Conservation (phyloP, 2,329 filamentous ascomycete genomes). For the Drechslerella coelobrocha region DNA sequence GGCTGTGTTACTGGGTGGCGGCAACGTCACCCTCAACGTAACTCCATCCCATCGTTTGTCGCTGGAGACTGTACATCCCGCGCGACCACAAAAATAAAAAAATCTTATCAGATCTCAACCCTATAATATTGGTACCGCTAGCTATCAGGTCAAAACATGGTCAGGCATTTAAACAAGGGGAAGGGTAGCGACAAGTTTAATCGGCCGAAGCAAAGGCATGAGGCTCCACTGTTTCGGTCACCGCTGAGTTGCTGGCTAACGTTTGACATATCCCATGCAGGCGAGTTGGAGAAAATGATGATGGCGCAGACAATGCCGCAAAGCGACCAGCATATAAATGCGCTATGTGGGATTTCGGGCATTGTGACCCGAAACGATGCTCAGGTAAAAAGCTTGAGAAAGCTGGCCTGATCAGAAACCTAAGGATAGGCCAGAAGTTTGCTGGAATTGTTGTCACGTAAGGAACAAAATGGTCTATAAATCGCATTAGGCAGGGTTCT, state of each 20-base stretch:
- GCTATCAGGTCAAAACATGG: slow-evolving; percentile 17
- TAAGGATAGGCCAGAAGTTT: slow-evolving; percentile 90
- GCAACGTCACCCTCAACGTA: slow-evolving; percentile 46
- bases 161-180: slow-evolving; percentile 38
- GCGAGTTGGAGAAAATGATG: slow-evolving; percentile 19
- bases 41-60: slow-evolving; percentile 21
- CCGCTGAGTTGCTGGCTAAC: slow-evolving; percentile 12
- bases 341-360: slow-evolving; percentile 95
- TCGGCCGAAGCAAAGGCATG: slow-evolving; percentile 20
- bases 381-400: slow-evolving; percentile 94
- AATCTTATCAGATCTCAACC: neutral
- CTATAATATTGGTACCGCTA: neutral
- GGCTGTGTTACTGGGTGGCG: slow-evolving; percentile 26
- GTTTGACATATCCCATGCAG: slow-evolving; percentile 1
- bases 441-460: slow-evolving; percentile 87
- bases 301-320: slow-evolving; percentile 54
- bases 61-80: slow-evolving; percentile 9
- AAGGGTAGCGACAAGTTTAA: slow-evolving; percentile 29
- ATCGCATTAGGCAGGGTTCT: slow-evolving; percentile 9
- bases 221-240: slow-evolving; percentile 9
- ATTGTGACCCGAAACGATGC: slow-evolving; percentile 96
- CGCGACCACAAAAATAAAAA: slow-evolving; percentile 20
- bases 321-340: slow-evolving; percentile 75
- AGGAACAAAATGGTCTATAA: slow-evolving; percentile 44
- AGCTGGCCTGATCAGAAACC: slow-evolving; percentile 88